Evolutionary conservation across 139 green algal genomes (phyloP), one percentile per base, ranked within the genome.

Genomic region (Chlamydomonas sphaeroides): DNA sequence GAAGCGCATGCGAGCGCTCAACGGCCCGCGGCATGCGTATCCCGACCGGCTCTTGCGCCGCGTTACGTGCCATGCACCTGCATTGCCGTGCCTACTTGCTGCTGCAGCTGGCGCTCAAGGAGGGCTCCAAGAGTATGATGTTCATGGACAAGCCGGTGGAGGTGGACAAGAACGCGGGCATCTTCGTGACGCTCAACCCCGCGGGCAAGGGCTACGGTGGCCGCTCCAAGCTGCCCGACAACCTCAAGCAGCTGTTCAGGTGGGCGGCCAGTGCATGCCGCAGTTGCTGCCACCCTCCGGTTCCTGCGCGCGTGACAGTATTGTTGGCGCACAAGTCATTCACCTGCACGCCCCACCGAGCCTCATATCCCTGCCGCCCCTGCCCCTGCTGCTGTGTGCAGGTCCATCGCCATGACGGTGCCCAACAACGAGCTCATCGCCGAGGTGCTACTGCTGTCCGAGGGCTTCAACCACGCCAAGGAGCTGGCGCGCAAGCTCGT

Each of bases 141-240:
- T 96, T 97, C 82, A 89, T 95, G 89, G 90, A 91, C 41, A 91
- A 91, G 71, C 76, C 79, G 0, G 71, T 96, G 6, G 78, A 91
- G 14, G 87, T 98, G 32, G 84, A 96, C 88, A 78, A 74, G 28
- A 92, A 93, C 39, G 93, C 92, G 21, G 93, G 91, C 48, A 93
- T 98, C 51, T 98, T 98, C 80, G 95, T 98, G 33, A 98, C 95
- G 7, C 84, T 98, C 35, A 98, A 98, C 91, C 95, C 95, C 8
- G 93, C 92, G 11, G 93, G 93, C 59, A 93, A 94, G 78, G 92
- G 92, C 39, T 98, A 98, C 68, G 94, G 93, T 5, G 94, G 94
- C 23, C 88, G 94, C 62, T 93, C 90, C 41, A 94, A 96, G 87
- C 92, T 98, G 38, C 94, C 95, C 14, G 93, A 97, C 82, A 98